Percentiles rank a stretch among this genome's conserved stretches.
phyloP scores from a whole-genome alignment of 192 early-diverging fungal species.

The Coemansia reversa region DNA sequence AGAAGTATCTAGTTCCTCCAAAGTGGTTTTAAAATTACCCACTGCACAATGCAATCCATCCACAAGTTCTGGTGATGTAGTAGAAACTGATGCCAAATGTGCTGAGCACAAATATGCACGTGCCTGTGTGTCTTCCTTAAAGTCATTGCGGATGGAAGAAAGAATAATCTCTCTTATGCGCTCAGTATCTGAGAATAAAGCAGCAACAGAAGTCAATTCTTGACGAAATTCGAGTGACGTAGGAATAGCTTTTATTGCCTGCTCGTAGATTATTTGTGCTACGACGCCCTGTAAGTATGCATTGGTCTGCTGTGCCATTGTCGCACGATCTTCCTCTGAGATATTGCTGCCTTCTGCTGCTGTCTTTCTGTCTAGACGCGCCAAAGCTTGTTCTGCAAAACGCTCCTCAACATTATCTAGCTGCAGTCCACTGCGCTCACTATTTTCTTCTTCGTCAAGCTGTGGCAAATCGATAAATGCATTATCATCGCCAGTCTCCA shows the following conservation, averaged over 20 bases:
- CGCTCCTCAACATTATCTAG: conserved; percentile 26
- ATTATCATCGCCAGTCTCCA: conserved; percentile 38
- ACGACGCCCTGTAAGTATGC: conserved; percentile 72
- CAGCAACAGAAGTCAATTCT: conserved; percentile 66
- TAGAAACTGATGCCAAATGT: conserved; percentile 55
- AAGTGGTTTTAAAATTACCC: conserved; percentile 53
- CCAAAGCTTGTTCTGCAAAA: conserved; percentile 45
- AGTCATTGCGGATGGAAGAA: conserved; percentile 31
- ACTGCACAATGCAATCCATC: conserved; percentile 50
- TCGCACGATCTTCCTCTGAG: conserved; percentile 48
- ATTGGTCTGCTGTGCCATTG: conserved; percentile 53
- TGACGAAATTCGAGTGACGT: conserved; percentile 71
- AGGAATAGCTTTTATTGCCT: conserved; percentile 77
- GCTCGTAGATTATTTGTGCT: conserved; percentile 71
- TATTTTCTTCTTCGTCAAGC: conserved; percentile 58
- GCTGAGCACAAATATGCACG: conserved; percentile 60
- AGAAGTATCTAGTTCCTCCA: conserved; percentile 44
- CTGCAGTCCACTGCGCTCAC: conserved; percentile 13
- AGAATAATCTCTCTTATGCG: conserved; percentile 18
- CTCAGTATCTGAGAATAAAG: conserved; percentile 54
- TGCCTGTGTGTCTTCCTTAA: conserved; percentile 31
- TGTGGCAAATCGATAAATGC: conserved; percentile 59
- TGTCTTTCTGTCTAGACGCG: conserved; percentile 15
- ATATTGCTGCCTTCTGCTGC: conserved; percentile 31
- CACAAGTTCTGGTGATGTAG: conserved; percentile 61